Evolutionary conservation across 257 asterid species (phyloP).

Genomic region (Rhazya stricta): DNA sequence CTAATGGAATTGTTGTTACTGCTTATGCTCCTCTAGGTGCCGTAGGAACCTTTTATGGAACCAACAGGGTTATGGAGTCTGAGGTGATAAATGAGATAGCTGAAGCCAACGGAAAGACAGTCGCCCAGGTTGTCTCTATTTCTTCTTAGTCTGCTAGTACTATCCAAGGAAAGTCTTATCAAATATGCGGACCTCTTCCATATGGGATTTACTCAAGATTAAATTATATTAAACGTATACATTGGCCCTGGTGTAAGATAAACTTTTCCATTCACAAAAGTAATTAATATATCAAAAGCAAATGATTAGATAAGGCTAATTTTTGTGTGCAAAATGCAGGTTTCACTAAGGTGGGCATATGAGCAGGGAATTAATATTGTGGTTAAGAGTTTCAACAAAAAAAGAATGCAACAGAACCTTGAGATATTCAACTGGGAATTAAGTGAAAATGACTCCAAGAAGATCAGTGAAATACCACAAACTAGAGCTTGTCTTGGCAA

Average conservation of each 20-base stretch:
- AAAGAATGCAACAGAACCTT: slow-evolving; percentile 60
- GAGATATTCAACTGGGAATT: slow-evolving; percentile 55
- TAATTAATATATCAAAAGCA: not conserved
- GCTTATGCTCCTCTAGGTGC: slow-evolving; percentile 59
- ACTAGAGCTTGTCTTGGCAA: slow-evolving; percentile 45
- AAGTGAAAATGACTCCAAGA: slow-evolving; percentile 34
- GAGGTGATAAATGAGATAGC: slow-evolving; percentile 49
- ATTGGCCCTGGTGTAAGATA: no score
- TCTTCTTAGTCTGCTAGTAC: not conserved
- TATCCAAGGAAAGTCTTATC: not conserved
- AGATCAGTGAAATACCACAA: slow-evolving; percentile 53
- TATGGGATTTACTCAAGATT: not conserved
- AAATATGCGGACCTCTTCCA: not conserved
- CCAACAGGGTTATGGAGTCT: slow-evolving; percentile 50
- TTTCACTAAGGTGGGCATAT: slow-evolving; percentile 63
- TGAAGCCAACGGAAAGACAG: slow-evolving; percentile 38
- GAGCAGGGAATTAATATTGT: slow-evolving; percentile 60
- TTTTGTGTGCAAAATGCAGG: slow-evolving; percentile 31
- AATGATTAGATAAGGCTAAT: not conserved
- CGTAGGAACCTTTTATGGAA: slow-evolving; percentile 50
- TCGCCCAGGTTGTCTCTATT: slow-evolving; percentile 45
- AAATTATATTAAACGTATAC: not conserved
- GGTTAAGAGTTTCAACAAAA: slow-evolving; percentile 53
- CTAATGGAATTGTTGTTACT: slow-evolving; percentile 40
- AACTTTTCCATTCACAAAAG: not conserved